These are phyloP conservation scores for Aphelidium insulamus DNA, from an alignment of 371 early-diverging fungal genomes.

Conservation along the genomic window DNA sequence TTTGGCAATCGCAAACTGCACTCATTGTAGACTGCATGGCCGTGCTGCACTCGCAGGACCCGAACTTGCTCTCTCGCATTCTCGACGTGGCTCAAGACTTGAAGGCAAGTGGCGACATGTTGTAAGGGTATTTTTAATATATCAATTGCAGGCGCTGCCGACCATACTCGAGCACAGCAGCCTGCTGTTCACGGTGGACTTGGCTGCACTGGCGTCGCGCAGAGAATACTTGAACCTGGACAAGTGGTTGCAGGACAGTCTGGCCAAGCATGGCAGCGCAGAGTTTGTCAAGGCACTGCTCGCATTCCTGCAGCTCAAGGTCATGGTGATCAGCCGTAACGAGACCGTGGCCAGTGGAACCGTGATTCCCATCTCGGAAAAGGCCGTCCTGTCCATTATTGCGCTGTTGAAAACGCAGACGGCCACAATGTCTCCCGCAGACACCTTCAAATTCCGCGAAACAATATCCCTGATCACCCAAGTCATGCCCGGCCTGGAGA, in stretches of 20 bases:
- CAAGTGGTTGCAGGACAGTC: slow-evolving; percentile 62
- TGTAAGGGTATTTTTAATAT: not conserved
- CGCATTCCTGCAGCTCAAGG: slow-evolving; percentile 50
- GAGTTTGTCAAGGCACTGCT: slow-evolving; percentile 43
- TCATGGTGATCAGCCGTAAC: slow-evolving; percentile 20
- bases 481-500: slow-evolving; percentile 25
- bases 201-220: slow-evolving; percentile 60
- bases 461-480: slow-evolving; percentile 1
- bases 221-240: slow-evolving; percentile 61
- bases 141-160: slow-evolving; percentile 27
- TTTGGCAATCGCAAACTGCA: slow-evolving; percentile 43
- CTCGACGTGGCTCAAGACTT: slow-evolving; percentile 61
- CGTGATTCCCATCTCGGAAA: too few species aligned
- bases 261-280: slow-evolving; percentile 35
- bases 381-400: too few species aligned
- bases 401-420: too few species aligned
- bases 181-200: slow-evolving; percentile 50
- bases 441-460: not conserved
- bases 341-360: too few species aligned
- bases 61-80: slow-evolving; percentile 40
- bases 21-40: slow-evolving; percentile 37
- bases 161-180: slow-evolving; percentile 43
- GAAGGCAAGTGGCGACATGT: slow-evolving; percentile 21
- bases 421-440: too few species aligned
- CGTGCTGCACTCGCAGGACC: slow-evolving; percentile 49